These are phyloP conservation scores for Omphalotus guepiniiformis DNA, from an alignment of 768 basidiomycete species.

Conservation along the genomic window DNA sequence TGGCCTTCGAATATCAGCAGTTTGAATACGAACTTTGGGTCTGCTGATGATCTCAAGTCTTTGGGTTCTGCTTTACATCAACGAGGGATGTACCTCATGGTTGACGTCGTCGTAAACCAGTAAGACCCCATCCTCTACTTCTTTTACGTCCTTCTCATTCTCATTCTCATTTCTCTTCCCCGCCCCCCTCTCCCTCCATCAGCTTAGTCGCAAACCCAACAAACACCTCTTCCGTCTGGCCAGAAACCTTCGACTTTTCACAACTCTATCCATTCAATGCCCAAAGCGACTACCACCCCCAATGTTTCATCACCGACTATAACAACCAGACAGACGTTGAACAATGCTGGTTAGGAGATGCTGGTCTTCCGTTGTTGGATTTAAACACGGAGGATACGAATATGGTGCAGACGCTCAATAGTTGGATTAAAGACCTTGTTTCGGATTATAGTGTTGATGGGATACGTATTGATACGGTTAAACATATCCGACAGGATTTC, in stretches of 20 bases:
- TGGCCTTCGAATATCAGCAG: slow-evolving; percentile 51
- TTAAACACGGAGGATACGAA: slow-evolving; percentile 62
- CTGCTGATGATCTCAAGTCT: slow-evolving; percentile 64
- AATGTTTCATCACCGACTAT: slow-evolving; percentile 59
- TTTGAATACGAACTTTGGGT: slow-evolving; percentile 71
- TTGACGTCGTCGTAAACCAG: slow-evolving; percentile 76
- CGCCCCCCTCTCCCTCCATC: neutral
- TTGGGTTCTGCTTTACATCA: slow-evolving; percentile 63
- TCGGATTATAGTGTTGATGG: slow-evolving; percentile 60
- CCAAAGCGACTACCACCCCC: slow-evolving; percentile 48
- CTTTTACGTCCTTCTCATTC: neutral
- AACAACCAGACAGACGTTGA: slow-evolving; percentile 54
- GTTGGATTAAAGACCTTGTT: slow-evolving; percentile 61
- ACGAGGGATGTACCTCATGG: slow-evolving; percentile 63
- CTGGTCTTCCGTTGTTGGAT: slow-evolving; percentile 59
- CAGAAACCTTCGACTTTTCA: slow-evolving; percentile 25
- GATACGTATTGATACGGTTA: slow-evolving; percentile 61
- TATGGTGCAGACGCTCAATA: slow-evolving; percentile 48
- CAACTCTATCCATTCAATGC: slow-evolving; percentile 25
- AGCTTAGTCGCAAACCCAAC: slow-evolving; percentile 18
- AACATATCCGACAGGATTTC: slow-evolving; percentile 61
- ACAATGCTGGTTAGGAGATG: slow-evolving; percentile 77
- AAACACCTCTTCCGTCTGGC: slow-evolving; percentile 12
- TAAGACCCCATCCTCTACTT: slow-evolving; percentile 29
- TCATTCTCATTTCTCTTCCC: neutral